These are phyloP conservation scores for Amphicarpaea edgeworthii DNA, from an alignment of 306 rosid genomes.

Conservation along the genomic window DNA sequence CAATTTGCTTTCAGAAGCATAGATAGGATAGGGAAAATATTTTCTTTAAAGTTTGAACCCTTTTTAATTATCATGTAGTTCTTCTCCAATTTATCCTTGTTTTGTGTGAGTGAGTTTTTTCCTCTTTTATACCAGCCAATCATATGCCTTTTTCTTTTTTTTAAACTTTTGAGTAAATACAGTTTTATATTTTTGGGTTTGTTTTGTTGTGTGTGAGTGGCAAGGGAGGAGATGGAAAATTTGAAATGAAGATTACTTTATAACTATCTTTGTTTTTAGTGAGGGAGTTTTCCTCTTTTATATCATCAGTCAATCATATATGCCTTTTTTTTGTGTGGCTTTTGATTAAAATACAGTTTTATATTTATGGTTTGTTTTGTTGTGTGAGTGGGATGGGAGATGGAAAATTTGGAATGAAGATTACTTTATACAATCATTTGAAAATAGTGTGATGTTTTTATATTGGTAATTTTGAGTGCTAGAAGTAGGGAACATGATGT, in stretches of 20 bases:
- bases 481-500: not conserved
- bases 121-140: not conserved
- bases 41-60: conserved; percentile 32
- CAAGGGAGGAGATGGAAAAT: conserved; percentile 12
- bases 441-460: not conserved
- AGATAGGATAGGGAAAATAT: not conserved
- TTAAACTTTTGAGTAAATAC: not conserved
- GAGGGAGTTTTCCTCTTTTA: not conserved
- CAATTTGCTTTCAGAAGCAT: conserved; percentile 24
- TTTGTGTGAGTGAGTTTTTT: not conserved
- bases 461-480: conserved; percentile 15
- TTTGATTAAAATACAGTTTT: not conserved
- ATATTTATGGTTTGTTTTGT: conserved; percentile 28
- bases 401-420: conserved; percentile 4
- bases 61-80: conserved; percentile 21
- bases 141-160: not conserved
- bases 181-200: conserved; percentile 26
- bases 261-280: not conserved
- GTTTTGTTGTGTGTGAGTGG: conserved; percentile 8
- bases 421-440: not conserved
- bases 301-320: conserved; percentile 4
- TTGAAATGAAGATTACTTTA: not conserved
- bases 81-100: conserved; percentile 4
- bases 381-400: not conserved
- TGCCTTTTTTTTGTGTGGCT: not conserved